Evolutionary conservation across 2,329 filamentous ascomycete genomes (phyloP).

Genomic region (Aspergillus cejpii): DNA sequence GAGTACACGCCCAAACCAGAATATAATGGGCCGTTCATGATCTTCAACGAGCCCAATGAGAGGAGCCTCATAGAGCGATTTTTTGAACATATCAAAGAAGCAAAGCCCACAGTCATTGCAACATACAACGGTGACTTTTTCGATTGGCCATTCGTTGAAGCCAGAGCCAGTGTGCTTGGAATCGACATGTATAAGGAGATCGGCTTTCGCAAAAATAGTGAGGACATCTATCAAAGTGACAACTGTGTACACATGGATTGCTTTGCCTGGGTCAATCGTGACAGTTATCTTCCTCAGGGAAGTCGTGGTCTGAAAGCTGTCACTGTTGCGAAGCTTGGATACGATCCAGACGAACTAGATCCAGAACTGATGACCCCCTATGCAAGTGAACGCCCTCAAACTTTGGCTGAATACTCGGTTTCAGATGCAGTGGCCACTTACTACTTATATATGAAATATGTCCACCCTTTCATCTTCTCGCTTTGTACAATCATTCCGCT

Average conservation of each 20-base stretch:
- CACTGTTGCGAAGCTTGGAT: constrained; percentile 94
- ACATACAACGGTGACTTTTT: constrained; percentile 99
- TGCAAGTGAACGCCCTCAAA: constrained; percentile 83
- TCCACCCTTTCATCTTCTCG: constrained; percentile 99
- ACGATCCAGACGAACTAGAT: constrained; percentile 95
- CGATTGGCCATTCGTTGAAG: constrained; percentile 98
- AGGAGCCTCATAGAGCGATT: constrained; percentile 82
- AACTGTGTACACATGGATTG: constrained; percentile 99
- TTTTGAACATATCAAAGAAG: constrained; percentile 92
- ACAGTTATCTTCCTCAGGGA: constrained; percentile 94
- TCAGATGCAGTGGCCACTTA: constrained; percentile 98
- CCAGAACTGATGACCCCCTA: constrained; percentile 93
- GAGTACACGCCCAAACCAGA: constrained; percentile 97
- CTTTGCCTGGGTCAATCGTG: constrained; percentile 97
- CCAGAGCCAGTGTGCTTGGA: constrained; percentile 82
- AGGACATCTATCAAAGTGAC: constrained; percentile 93
- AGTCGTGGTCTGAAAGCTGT: constrained; percentile 96
- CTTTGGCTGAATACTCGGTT: constrained; percentile 93
- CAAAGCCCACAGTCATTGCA: constrained; percentile 89
- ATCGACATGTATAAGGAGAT: constrained; percentile 99
- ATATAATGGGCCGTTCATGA: constrained; percentile 90
- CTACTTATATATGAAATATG: constrained; percentile 99
- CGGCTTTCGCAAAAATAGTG: constrained; percentile 87
- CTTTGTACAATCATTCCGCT: constrained; percentile 93
- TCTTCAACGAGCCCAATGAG: constrained; percentile 96